phyloP scores from a whole-genome alignment of 2,329 filamentous ascomycete species.

The Boeremia lycopersici region DNA sequence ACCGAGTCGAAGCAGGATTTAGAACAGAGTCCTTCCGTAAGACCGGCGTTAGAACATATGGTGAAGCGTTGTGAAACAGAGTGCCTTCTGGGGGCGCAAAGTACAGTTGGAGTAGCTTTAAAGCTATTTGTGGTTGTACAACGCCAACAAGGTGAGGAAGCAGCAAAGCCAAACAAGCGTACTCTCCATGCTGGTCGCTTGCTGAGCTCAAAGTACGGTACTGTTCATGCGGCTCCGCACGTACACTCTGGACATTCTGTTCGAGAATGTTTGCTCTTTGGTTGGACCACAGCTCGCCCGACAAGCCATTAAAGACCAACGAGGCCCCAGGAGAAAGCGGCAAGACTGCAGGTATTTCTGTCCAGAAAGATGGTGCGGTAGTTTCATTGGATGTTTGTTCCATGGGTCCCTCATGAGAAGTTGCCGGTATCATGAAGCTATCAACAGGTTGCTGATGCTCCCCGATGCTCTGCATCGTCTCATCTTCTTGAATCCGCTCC shows the following conservation, averaged over 20 bases:
- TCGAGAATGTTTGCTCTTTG: not conserved
- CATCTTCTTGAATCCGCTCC: not conserved
- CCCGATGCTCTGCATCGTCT: not conserved
- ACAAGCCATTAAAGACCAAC: not conserved
- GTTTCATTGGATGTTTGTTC: not conserved
- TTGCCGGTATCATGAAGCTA: not conserved
- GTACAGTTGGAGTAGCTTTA: conserved; percentile 1
- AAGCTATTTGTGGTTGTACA: not conserved
- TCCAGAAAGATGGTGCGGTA: not conserved
- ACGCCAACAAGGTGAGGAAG: conserved; percentile 1
- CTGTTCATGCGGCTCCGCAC: not conserved
- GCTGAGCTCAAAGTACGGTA: not conserved
- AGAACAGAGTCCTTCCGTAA: not conserved
- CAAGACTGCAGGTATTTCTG: not conserved
- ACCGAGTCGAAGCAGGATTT: not conserved
- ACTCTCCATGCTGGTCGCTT: not conserved
- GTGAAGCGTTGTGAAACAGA: conserved; percentile 1
- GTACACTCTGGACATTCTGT: not conserved
- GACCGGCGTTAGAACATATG: conserved; percentile 3
- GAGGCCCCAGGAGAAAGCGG: not conserved
- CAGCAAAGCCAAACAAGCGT: not conserved
- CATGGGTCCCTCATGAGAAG: not conserved
- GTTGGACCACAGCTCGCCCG: not conserved
- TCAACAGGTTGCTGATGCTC: not conserved
- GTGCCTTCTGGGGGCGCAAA: conserved; percentile 5